Evolutionary conservation across 306 rosid species (phyloP).

Genomic region (Hippophae tibetana): DNA sequence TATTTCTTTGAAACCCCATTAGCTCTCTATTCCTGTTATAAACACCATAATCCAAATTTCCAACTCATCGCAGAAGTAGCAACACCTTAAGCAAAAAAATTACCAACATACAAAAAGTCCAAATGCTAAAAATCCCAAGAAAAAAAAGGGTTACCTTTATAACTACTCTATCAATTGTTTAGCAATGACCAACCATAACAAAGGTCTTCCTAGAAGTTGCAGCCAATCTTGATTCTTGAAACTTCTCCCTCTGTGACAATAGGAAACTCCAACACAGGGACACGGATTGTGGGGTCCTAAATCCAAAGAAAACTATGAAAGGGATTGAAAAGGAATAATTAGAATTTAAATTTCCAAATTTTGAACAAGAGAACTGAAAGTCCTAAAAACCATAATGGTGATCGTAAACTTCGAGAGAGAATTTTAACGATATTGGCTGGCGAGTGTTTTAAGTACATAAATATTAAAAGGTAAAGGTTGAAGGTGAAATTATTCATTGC

Average conservation of each 20-base stretch:
- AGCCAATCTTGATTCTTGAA: slow-evolving; percentile 17
- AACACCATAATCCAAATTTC: slow-evolving; percentile 12
- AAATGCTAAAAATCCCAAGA: slow-evolving; percentile 1
- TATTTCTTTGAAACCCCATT: background rate
- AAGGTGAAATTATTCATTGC: no score
- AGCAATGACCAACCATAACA: slow-evolving; percentile 6
- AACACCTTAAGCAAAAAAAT: no score
- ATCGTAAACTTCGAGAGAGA: background rate
- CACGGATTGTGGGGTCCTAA: slow-evolving; percentile 52
- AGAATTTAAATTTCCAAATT: background rate
- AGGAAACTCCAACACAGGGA: slow-evolving; percentile 19
- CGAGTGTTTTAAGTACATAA: no score
- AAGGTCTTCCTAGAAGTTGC: slow-evolving; percentile 9
- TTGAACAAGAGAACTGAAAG: background rate
- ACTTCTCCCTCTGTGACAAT: slow-evolving; percentile 1
- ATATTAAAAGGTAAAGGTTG: no score
- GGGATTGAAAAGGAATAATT: slow-evolving; percentile 24
- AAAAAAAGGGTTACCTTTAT: slow-evolving; percentile 13
- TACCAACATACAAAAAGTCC: no score
- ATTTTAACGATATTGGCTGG: background rate
- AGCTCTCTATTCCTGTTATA: slow-evolving; percentile 1
- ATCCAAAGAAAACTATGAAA: slow-evolving; percentile 26
- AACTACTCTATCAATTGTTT: slow-evolving; percentile 8
- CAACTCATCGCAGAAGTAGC: background rate
- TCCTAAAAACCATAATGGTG: background rate